Evolutionary conservation across 345 rosid genomes (phyloP).

Genomic region (Heritiera littoralis): DNA sequence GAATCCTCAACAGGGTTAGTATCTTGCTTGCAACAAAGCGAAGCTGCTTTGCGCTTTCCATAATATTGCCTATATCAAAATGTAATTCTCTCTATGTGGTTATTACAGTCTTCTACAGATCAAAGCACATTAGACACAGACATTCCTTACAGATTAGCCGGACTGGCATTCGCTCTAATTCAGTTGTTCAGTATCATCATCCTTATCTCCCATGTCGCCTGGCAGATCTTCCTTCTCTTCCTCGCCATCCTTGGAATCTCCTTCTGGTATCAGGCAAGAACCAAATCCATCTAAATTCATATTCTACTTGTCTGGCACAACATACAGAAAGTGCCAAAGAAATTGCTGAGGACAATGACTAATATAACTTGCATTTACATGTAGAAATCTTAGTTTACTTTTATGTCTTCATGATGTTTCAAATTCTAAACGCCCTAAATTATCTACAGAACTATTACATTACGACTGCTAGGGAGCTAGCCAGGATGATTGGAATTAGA

Average conservation of each 20-base stretch:
- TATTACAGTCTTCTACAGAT: conserved; percentile 65
- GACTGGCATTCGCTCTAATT: conserved; percentile 73
- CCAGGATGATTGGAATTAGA: conserved; percentile 75
- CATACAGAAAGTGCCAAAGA: not conserved
- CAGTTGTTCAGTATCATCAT: conserved; percentile 63
- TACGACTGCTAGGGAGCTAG: conserved; percentile 82
- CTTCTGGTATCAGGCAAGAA: conserved; percentile 65
- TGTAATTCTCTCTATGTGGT: not conserved
- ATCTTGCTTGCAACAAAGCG: conserved; percentile 1
- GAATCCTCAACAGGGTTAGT: conserved; percentile 64
- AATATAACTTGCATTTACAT: conserved; percentile 1
- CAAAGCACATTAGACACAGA: conserved; percentile 76
- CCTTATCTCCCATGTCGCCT: conserved; percentile 64
- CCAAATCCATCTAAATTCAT: not conserved
- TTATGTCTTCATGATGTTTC: not conserved
- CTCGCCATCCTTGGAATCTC: conserved; percentile 54
- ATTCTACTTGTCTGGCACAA: not conserved
- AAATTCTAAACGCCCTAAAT: not conserved
- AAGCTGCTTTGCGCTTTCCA: not conserved
- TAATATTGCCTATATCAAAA: not conserved
- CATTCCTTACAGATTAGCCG: conserved; percentile 76
- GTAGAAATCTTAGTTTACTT: not conserved
- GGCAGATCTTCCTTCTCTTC: conserved; percentile 67
- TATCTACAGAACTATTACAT: conserved; percentile 73
- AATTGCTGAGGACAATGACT: not conserved